Evolutionary conservation across 768 basidiomycete species (phyloP).

Genomic region (Hemileccinum rubropunctum): DNA sequence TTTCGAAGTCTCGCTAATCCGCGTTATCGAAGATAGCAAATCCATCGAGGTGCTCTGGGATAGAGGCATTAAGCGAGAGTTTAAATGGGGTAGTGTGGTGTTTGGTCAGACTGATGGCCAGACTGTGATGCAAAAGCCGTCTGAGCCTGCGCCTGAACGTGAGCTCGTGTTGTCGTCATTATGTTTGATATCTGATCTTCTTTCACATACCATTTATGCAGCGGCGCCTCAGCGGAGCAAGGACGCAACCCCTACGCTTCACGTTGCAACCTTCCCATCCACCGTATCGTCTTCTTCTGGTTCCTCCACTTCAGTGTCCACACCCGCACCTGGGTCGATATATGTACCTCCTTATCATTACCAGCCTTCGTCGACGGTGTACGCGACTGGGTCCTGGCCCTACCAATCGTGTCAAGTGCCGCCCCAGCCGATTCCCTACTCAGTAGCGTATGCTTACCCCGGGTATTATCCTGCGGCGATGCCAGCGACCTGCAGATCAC

Average conservation of each 20-base stretch:
- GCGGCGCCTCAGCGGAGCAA: constrained; percentile 16
- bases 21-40: constrained; percentile 64
- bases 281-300: constrained; percentile 17
- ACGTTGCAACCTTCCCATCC: constrained; percentile 23
- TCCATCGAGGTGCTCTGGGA: constrained; percentile 85
- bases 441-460: constrained; percentile 18
- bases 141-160: constrained; percentile 52
- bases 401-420: constrained; percentile 27
- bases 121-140: constrained; percentile 66
- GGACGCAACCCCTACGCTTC: constrained; percentile 18
- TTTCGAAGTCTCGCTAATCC: constrained; percentile 79
- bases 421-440: constrained; percentile 19
- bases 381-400: constrained; percentile 31
- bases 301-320: constrained; percentile 17
- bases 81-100: constrained; percentile 80
- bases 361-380: constrained; percentile 16
- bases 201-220: constrained; percentile 5
- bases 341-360: constrained; percentile 23
- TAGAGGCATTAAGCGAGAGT: constrained; percentile 65
- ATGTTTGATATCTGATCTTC: constrained; percentile 7
- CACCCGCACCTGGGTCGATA: constrained; percentile 17
- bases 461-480: constrained; percentile 23
- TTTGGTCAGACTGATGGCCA: constrained; percentile 72
- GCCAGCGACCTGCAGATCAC: constrained; percentile 10
- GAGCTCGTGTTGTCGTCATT: constrained; percentile 24